These are phyloP conservation scores for Naganishia vishniacii DNA, from an alignment of 768 basidiomycete genomes.

Conservation along the genomic window DNA sequence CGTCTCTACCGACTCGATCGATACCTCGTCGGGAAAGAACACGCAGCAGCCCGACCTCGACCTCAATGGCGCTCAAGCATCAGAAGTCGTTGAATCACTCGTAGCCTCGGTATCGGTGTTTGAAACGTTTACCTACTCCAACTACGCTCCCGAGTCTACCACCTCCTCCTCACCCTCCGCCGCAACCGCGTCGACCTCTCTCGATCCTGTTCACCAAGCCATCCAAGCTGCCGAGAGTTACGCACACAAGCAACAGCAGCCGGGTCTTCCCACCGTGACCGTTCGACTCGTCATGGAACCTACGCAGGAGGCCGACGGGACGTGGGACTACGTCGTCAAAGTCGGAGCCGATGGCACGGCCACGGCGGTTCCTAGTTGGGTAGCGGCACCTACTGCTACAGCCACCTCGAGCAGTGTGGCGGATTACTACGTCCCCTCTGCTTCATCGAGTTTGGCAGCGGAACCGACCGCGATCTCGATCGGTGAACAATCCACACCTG, in stretches of 20 bases:
- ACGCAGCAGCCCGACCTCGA: slow-evolving; percentile 7
- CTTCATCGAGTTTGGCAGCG: not conserved
- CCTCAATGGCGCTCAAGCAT: not conserved
- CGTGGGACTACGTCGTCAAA: slow-evolving; percentile 47
- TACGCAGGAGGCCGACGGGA: slow-evolving; percentile 46
- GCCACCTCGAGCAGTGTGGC: not conserved
- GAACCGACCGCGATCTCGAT: too few relatives aligned
- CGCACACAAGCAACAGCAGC: slow-evolving; percentile 32
- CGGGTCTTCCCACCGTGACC: slow-evolving; percentile 43
- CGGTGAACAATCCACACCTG: not conserved
- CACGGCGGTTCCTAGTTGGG: slow-evolving; percentile 38
- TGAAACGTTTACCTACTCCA: slow-evolving; percentile 12
- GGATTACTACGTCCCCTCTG: not conserved
- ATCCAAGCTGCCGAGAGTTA: slow-evolving; percentile 33
- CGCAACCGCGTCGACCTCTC: not conserved
- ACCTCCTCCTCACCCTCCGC: not conserved
- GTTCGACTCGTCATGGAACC: slow-evolving; percentile 43
- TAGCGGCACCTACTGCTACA: slow-evolving; percentile 13
- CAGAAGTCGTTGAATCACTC: not conserved
- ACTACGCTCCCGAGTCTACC: slow-evolving; percentile 6
- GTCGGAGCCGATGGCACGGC: slow-evolving; percentile 46
- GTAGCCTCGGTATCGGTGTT: not conserved
- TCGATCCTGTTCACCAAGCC: slow-evolving; percentile 30
- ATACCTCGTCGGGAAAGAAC: slow-evolving; percentile 12
- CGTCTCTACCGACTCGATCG: slow-evolving; percentile 9